These are phyloP conservation scores for Chaetomidium leptoderma DNA, from an alignment of 495 filamentous ascomycete species.

Conservation along the genomic window DNA sequence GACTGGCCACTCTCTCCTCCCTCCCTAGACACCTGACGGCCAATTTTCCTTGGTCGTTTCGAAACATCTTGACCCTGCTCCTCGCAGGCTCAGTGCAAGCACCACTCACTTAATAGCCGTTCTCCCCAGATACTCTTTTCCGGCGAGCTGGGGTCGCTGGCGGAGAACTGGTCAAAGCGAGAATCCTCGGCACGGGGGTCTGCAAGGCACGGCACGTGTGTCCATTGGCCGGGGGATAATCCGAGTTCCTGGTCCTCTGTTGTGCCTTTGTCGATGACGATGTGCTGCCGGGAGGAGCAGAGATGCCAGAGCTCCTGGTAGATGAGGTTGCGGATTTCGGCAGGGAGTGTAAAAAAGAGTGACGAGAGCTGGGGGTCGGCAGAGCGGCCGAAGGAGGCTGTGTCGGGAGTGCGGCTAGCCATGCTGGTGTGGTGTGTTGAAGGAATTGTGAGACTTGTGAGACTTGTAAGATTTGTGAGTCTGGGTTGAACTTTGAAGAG, in stretches of 20 bases:
- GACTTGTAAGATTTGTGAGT: too few species aligned
- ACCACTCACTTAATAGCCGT: constrained; percentile 26
- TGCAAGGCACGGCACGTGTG: constrained; percentile 18
- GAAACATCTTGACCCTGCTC: not conserved
- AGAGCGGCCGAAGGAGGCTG: not conserved
- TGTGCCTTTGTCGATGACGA: not conserved
- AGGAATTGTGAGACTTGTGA: too few species aligned
- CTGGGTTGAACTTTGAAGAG: too few species aligned
- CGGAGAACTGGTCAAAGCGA: constrained; percentile 12
- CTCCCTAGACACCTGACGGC: not conserved
- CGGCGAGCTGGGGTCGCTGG: not conserved
- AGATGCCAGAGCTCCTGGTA: constrained; percentile 24
- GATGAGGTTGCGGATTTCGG: constrained; percentile 30
- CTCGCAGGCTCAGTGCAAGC: constrained; percentile 28
- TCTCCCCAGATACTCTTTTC: constrained; percentile 13
- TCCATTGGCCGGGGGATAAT: not conserved
- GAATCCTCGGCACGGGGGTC: constrained; percentile 11
- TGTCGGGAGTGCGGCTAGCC: not conserved
- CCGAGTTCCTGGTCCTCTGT: not conserved
- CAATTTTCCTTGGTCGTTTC: not conserved
- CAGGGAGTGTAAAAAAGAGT: constrained; percentile 28
- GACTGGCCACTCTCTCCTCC: too few species aligned
- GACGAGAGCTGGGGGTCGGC: constrained; percentile 19
- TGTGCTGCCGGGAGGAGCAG: constrained; percentile 4
- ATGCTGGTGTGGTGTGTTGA: not conserved